These are phyloP conservation scores for Tagetes patula DNA, from an alignment of 129 eudicot genomes.

Conservation along the genomic window DNA sequence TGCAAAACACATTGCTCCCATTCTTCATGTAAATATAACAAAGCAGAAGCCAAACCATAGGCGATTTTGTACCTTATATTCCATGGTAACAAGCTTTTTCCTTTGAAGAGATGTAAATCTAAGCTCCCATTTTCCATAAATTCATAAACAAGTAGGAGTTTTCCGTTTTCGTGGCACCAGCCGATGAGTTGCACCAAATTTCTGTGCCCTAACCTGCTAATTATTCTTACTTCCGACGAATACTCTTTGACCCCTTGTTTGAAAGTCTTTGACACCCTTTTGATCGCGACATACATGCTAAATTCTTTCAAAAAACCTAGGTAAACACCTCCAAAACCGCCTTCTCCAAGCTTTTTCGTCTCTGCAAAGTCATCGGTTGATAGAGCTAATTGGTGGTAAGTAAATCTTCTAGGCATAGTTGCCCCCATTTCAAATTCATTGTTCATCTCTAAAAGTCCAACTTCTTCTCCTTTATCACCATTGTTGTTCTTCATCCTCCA, in stretches of 20 bases:
- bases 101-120: conserved; percentile 1
- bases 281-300: background rate
- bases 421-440: conserved; percentile 37
- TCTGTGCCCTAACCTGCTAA: background rate
- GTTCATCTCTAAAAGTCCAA: conserved; percentile 11
- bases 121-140: conserved; percentile 7
- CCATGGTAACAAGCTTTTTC: background rate
- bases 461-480: background rate
- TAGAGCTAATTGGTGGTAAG: conserved; percentile 31
- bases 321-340: background rate
- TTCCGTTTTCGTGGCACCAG: conserved; percentile 1
- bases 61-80: background rate
- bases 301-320: background rate
- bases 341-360: background rate
- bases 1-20: conserved; percentile 2
- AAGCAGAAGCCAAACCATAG: background rate
- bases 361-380: conserved; percentile 41
- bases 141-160: conserved; percentile 2
- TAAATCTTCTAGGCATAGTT: conserved; percentile 38
- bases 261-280: background rate
- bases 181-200: background rate
- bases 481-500: conserved; percentile 12
- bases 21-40: conserved; percentile 6
- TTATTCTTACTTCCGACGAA: background rate
- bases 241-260: background rate